phyloP scores from a whole-genome alignment of 768 basidiomycete species.

The Inosperma sp. region DNA sequence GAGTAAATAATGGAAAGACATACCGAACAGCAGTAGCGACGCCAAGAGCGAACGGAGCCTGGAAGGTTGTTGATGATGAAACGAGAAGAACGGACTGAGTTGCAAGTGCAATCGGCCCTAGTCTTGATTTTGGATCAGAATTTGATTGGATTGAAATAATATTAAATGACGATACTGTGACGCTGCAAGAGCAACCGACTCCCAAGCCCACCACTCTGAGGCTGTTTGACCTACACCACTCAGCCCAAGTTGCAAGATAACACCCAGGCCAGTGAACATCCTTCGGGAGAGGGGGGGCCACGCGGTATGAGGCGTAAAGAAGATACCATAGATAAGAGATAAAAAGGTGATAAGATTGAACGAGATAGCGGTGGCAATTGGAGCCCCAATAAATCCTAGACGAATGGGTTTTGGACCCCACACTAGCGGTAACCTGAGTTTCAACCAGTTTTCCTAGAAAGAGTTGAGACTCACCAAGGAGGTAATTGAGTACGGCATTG shows the following conservation, averaged over 20 bases:
- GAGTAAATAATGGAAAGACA: slow-evolving; percentile 13
- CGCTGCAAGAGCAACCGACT: slow-evolving; percentile 62
- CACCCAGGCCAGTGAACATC: slow-evolving; percentile 62
- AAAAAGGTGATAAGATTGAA: slow-evolving; percentile 76
- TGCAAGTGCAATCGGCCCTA: slow-evolving; percentile 79
- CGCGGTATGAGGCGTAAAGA: slow-evolving; percentile 62
- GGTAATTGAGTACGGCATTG: slow-evolving; percentile 77
- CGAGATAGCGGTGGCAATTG: slow-evolving; percentile 81
- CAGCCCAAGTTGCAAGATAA: slow-evolving; percentile 70
- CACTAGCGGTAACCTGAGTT: slow-evolving; percentile 35
- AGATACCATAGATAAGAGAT: slow-evolving; percentile 60
- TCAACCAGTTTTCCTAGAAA: background rate
- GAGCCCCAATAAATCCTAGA: slow-evolving; percentile 89
- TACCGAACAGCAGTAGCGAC: slow-evolving; percentile 85
- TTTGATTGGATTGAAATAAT: background rate
- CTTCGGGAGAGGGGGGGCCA: slow-evolving; percentile 73
- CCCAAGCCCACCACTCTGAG: slow-evolving; percentile 98
- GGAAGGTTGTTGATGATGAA: slow-evolving; percentile 72
- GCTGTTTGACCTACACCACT: slow-evolving; percentile 84
- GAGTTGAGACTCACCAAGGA: slow-evolving; percentile 54
- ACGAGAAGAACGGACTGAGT: slow-evolving; percentile 83
- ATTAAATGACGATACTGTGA: slow-evolving; percentile 31
- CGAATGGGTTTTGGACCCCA: slow-evolving; percentile 80
- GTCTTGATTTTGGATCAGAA: slow-evolving; percentile 32
- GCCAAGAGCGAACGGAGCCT: slow-evolving; percentile 78